Base-by-base conservation (phyloP, 345 rosid genomes). In the Anacardium occidentale region DNA sequence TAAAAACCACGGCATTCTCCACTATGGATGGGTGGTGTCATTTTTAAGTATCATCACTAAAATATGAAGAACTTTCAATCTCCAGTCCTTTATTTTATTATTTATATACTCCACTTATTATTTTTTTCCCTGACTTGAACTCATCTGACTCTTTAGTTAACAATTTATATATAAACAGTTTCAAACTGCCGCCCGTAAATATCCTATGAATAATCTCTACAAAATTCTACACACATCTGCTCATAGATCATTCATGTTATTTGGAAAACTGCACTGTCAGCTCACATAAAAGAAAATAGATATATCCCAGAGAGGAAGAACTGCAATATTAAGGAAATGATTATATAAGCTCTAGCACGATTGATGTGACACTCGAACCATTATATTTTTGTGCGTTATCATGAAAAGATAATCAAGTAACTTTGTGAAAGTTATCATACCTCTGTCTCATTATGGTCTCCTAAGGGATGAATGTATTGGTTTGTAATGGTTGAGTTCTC, bases 1-100 rank as follows among this genome's bases (percentile, higher is more conserved):
- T 22, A 51, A 40, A 37, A 11, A 66, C 72, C 34, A 1, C 55
- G 24, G 57, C 48, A 63, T 45, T 48, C 64, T 57, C 69, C 73
- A 75, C 80, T 55, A 76, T 12, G 34, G 42, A 14, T 51, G 20
- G 47, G 34, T 55, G 60, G 62, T 72, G 44, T 61, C 61, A 65
- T 74, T 77, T 62, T 75, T 80, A 47, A 25, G 62, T 72, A 65
- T 72, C 72, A 50, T 69, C 81, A 62, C 51, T 64, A 20, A 64
- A 22, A 53, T 63, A n/a, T 11, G 20, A 0, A 37, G 15, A 50
- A 15, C 18, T 70, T 57, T 26, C 21, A 62, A 5, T 32, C 26
- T 44, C 17, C 55, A 21, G 14, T 8, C 40, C 10, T 54, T 29
- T n/a, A 13, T 42, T 14, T 20, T 56, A 40, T 18, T 4, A n/a